Conservation (phyloP, 768 basidiomycete species). For the Leccinum rimulosum region DNA sequence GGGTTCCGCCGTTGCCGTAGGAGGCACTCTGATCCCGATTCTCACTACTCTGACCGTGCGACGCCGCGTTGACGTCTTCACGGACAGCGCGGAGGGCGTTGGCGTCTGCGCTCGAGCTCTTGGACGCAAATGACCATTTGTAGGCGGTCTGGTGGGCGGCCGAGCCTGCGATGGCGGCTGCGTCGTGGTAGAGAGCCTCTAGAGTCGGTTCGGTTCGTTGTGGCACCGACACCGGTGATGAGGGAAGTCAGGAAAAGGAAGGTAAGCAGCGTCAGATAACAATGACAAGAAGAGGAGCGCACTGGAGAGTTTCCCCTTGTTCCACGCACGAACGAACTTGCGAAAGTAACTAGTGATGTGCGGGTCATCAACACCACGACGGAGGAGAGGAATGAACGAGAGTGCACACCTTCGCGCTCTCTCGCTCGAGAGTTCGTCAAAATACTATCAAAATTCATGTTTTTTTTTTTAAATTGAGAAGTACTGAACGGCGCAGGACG, state of each 20-base stretch:
- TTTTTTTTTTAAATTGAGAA: neutral
- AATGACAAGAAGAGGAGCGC: neutral
- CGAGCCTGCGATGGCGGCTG: slow-evolving; percentile 51
- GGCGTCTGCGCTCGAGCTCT: slow-evolving; percentile 54
- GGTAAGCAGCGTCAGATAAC: neutral
- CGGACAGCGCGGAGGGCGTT: slow-evolving; percentile 58
- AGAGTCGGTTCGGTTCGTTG: neutral
- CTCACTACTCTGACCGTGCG: slow-evolving; percentile 22
- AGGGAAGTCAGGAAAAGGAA: neutral
- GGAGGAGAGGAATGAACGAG: slow-evolving; percentile 26
- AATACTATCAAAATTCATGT: slow-evolving; percentile 46
- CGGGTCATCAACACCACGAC: slow-evolving; percentile 18
- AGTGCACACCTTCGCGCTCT: slow-evolving; percentile 72
- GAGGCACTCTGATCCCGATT: neutral
- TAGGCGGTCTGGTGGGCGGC: slow-evolving; percentile 76
- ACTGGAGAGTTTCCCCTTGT: slow-evolving; percentile 73
- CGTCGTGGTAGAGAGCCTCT: slow-evolving; percentile 61
- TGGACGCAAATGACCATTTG: slow-evolving; percentile 85
- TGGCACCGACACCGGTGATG: neutral
- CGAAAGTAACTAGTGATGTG: slow-evolving; percentile 68
- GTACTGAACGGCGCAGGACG: slow-evolving; percentile 6
- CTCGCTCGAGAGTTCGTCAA: slow-evolving; percentile 82
- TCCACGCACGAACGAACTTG: slow-evolving; percentile 93
- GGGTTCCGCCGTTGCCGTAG: slow-evolving; percentile 30
- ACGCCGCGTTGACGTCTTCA: slow-evolving; percentile 52